Evolutionary conservation across 176 grass and related monocot genomes (phyloP).

Genomic region (Triticum turgidum): DNA sequence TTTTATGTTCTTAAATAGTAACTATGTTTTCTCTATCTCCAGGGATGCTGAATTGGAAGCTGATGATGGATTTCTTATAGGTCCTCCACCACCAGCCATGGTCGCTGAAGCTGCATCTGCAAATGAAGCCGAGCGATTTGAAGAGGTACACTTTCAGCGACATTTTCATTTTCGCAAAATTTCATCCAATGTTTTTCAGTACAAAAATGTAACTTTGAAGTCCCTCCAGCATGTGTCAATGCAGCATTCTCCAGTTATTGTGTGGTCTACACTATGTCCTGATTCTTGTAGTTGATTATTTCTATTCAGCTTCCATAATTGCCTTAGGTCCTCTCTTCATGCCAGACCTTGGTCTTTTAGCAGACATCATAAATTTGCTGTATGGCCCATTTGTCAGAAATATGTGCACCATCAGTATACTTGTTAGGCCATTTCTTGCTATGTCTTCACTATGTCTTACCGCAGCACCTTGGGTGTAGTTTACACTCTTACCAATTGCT

Average conservation of each 20-base stretch:
- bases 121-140: constrained; percentile 98
- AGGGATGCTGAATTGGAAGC: constrained; percentile 87
- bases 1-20: not conserved
- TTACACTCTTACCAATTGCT: not conserved
- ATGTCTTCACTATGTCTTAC: not conserved
- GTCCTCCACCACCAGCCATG: constrained; percentile 87
- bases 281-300: not conserved
- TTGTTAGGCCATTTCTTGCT: not conserved
- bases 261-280: not conserved
- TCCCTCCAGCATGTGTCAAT: not conserved
- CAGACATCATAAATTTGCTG: not conserved
- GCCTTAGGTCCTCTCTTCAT: not conserved
- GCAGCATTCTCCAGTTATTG: not conserved
- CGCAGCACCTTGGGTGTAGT: not conserved
- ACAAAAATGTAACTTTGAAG: not conserved
- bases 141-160: constrained; percentile 66
- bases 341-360: not conserved
- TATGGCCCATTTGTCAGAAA: not conserved
- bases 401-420: not conserved
- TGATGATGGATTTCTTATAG: constrained; percentile 84
- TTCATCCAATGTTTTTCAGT: not conserved
- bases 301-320: not conserved
- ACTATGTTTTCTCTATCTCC: not conserved
- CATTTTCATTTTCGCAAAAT: not conserved
- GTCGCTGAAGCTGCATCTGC: constrained; percentile 89